phyloP scores from a whole-genome alignment of 345 rosid genomes.

The Salix suchowensis region DNA sequence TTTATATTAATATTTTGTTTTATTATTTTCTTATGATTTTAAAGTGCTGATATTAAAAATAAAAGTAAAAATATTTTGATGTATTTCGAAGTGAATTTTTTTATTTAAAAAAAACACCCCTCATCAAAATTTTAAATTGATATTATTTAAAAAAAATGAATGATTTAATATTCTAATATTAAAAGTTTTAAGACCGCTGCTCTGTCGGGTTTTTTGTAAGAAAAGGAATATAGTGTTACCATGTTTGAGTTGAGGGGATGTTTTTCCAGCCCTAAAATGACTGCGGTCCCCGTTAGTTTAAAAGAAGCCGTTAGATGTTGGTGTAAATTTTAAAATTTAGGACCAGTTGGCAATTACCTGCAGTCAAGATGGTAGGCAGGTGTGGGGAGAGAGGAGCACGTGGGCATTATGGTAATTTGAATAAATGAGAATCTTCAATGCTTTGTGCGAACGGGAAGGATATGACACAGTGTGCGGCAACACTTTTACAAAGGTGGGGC shows the following conservation, averaged over 20 bases:
- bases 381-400: neutral
- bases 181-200: neutral
- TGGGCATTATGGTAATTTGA: neutral
- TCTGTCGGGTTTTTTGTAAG: too few relatives aligned
- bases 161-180: too few relatives aligned
- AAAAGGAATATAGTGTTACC: neutral
- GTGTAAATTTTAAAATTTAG: neutral
- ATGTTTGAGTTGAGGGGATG: neutral
- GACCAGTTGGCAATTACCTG: neutral
- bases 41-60: too few relatives aligned
- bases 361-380: neutral
- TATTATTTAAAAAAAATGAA: too few relatives aligned
- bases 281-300: neutral
- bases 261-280: neutral
- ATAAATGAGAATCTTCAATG: neutral
- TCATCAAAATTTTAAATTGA: too few relatives aligned
- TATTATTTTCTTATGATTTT: too few relatives aligned
- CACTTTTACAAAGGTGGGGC: slow-evolving; percentile 1
- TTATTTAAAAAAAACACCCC: too few relatives aligned
- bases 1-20: too few relatives aligned
- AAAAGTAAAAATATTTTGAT: too few relatives aligned
- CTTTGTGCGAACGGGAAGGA: neutral
- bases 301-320: neutral
- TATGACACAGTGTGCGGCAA: slow-evolving; percentile 13
- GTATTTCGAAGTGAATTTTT: too few relatives aligned